A percentile compares a stretch with the other conserved stretches of the same genome.
Conservation (phyloP, 2,329 filamentous ascomycete species). For the Epichloe baconii region DNA sequence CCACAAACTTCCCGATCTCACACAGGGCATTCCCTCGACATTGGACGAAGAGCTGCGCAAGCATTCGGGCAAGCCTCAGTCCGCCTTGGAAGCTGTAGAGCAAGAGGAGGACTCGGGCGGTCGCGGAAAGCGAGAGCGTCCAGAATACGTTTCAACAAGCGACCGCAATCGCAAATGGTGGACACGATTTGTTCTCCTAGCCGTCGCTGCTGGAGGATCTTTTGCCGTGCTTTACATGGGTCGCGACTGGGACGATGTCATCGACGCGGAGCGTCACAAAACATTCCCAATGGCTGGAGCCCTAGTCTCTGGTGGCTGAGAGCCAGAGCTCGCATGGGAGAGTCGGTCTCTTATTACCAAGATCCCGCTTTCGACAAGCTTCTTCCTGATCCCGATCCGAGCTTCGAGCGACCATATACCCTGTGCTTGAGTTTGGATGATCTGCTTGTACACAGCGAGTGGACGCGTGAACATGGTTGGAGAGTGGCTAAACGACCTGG, state of each 20-base stretch:
- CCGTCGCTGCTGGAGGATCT: conserved; percentile 42
- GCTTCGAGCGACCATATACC: conserved; percentile 77
- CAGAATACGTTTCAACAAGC: conserved; percentile 81
- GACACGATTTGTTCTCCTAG: conserved; percentile 60
- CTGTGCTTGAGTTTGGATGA: conserved; percentile 88
- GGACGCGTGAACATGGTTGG: conserved; percentile 90
- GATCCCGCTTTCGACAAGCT: conserved; percentile 92
- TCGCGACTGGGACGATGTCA: conserved; percentile 75
- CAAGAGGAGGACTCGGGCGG: conserved; percentile 19
- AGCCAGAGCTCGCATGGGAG: conserved; percentile 58
- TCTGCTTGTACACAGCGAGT: conserved; percentile 86
- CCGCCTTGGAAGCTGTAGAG: conserved; percentile 23
- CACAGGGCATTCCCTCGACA: conserved; percentile 88
- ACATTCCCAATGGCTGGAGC: conserved; percentile 71
- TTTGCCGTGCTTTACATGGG: conserved; percentile 62
- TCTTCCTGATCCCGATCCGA: conserved; percentile 68
- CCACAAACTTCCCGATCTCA: conserved; percentile 73
- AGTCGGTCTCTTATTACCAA: conserved; percentile 82
- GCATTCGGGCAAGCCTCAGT: conserved; percentile 21
- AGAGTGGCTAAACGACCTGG: conserved; percentile 88
- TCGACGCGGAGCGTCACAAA: conserved; percentile 56
- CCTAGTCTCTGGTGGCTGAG: conserved; percentile 67
- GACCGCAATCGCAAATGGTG: conserved; percentile 69
- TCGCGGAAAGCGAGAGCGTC: conserved; percentile 33
- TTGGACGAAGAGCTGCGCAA: conserved; percentile 60